Conservation (phyloP, 2,329 filamentous ascomycete species). For the Cryphonectria carpinicola region DNA sequence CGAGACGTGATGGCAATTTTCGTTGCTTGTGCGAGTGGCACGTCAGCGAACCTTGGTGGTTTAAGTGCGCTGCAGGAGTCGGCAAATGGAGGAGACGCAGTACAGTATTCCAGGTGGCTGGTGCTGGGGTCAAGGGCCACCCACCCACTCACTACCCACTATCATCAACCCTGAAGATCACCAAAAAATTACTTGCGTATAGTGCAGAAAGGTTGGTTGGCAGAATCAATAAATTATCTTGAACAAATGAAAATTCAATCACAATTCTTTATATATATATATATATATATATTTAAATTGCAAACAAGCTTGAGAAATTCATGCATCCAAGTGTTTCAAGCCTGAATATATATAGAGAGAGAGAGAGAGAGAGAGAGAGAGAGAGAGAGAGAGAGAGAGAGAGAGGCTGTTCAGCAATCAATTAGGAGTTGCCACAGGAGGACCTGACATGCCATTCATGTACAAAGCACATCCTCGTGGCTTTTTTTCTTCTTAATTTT, state of each 20-base stretch:
- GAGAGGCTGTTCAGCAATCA: neutral
- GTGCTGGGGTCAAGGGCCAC: neutral
- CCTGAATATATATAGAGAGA: neutral
- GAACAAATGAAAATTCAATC: too few relatives aligned
- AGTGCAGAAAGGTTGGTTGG: too few relatives aligned
- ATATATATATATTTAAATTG: too few relatives aligned
- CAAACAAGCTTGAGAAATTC: neutral
- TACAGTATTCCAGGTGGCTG: constrained; percentile 5
- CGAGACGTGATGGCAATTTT: neutral
- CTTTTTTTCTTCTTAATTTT: neutral
- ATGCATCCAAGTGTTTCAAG: neutral
- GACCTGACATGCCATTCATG: too few relatives aligned
- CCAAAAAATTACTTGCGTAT: neutral
- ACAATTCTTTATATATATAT: too few relatives aligned
- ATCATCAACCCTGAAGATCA: neutral
- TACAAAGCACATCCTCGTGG: too few relatives aligned
- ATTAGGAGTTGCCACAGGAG: too few relatives aligned
- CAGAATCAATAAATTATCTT: neutral
- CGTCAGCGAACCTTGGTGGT: neutral
- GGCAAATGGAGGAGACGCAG: constrained; percentile 2
- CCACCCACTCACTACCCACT: constrained; percentile 2
- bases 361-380: too few relatives aligned
- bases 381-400: too few relatives aligned
- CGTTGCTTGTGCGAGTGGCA: neutral
- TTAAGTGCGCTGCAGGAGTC: neutral